These are phyloP conservation scores for Lasiodiplodia gonubiensis DNA, from an alignment of 2,329 filamentous ascomycete species.

Conservation along the genomic window DNA sequence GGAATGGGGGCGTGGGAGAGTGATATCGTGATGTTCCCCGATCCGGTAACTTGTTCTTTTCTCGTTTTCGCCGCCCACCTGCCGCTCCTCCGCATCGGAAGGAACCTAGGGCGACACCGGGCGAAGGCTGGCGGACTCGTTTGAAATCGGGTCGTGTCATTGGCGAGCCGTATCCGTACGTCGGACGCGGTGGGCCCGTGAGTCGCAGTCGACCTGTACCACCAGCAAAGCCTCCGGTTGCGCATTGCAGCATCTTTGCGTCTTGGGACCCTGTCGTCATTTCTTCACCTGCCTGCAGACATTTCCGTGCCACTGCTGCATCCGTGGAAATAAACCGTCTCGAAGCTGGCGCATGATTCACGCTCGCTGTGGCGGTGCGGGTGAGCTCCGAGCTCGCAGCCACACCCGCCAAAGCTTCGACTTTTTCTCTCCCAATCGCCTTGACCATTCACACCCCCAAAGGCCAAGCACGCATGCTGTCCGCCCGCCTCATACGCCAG, in stretches of 20 bases:
- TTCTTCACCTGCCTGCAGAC: too few relatives aligned
- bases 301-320: too few relatives aligned
- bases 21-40: constrained; percentile 9
- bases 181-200: neutral
- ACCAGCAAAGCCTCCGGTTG: too few relatives aligned
- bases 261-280: too few relatives aligned
- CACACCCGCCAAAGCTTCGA: constrained; percentile 8
- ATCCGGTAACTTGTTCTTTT: neutral
- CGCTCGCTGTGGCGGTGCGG: constrained; percentile 19
- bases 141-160: neutral
- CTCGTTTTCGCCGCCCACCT: neutral
- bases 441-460: neutral
- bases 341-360: neutral
- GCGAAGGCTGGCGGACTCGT: neutral
- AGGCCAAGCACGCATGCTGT: constrained; percentile 39
- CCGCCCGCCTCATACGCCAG: constrained; percentile 44
- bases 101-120: neutral
- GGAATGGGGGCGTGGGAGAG: neutral
- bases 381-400: constrained; percentile 23
- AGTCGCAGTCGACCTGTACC: neutral
- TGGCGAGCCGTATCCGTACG: neutral
- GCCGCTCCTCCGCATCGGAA: neutral
- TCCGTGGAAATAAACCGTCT: too few relatives aligned
- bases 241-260: too few relatives aligned
- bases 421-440: neutral